These are phyloP conservation scores for Sporobolomyces phaffii DNA, from an alignment of 768 basidiomycete genomes.

Conservation along the genomic window DNA sequence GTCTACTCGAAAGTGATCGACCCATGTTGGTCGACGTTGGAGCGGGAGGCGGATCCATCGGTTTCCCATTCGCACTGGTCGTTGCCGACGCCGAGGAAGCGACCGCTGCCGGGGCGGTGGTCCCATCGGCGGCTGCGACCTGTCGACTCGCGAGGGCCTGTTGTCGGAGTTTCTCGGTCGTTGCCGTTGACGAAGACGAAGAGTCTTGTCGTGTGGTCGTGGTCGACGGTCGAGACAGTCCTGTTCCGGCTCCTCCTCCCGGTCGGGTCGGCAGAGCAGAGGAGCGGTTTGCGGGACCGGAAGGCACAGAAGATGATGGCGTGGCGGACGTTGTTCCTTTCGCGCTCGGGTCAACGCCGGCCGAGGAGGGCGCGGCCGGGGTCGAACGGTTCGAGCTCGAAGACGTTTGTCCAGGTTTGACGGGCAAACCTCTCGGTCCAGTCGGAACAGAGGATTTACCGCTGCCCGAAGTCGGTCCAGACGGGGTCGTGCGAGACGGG, in stretches of 20 bases:
- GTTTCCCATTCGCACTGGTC: slow-evolving; percentile 18
- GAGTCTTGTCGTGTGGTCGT: not conserved
- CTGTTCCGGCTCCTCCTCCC: slow-evolving; percentile 4
- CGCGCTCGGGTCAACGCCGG: too few relatives aligned
- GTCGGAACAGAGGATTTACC: not conserved
- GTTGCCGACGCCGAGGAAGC: not conserved
- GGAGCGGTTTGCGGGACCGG: slow-evolving; percentile 1
- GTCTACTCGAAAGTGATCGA: not conserved
- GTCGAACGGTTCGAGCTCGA: not conserved
- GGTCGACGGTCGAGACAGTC: not conserved
- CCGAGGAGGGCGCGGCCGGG: too few relatives aligned
- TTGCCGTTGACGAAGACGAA: not conserved
- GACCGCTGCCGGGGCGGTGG: too few relatives aligned
- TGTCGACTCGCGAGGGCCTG: slow-evolving; percentile 22
- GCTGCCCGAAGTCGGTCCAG: too few relatives aligned
- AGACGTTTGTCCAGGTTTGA: not conserved
- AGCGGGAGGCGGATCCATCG: slow-evolving; percentile 28
- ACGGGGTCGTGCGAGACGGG: not conserved
- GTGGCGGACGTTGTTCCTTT: too few relatives aligned
- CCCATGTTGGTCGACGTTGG: not conserved
- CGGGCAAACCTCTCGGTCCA: slow-evolving; percentile 13
- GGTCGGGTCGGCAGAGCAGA: not conserved
- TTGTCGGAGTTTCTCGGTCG: slow-evolving; percentile 20
- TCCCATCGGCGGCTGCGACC: too few relatives aligned
- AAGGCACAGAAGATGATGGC: not conserved